phyloP scores from a whole-genome alignment of 148 eudicot genomes.

The Polygonum aviculare region DNA sequence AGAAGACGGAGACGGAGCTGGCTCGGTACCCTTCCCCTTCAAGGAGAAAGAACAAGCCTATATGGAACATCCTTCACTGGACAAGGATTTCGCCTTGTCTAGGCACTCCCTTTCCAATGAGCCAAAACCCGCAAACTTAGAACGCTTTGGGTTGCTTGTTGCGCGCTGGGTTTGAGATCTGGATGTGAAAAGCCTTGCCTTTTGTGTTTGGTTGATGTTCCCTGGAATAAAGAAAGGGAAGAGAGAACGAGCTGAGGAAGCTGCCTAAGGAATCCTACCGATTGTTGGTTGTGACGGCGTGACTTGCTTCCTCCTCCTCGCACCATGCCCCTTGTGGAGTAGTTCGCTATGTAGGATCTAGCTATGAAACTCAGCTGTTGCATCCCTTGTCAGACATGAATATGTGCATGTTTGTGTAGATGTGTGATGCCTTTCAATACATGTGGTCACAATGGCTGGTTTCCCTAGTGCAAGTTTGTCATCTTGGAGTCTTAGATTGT shows the following conservation, averaged over 20 bases:
- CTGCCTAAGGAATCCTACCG: neutral
- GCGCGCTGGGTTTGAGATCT: neutral
- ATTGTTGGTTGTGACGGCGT: neutral
- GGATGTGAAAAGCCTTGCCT: neutral
- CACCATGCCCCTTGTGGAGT: neutral
- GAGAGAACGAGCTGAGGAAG: neutral
- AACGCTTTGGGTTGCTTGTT: neutral
- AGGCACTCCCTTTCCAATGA: neutral
- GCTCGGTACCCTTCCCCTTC: constrained; percentile 11
- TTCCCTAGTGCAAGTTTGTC: neutral
- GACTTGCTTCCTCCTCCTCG: neutral
- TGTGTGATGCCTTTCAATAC: neutral
- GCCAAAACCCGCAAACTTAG: neutral
- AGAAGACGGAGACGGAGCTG: constrained; percentile 16
- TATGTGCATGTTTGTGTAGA: constrained; percentile 5
- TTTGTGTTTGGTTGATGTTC: neutral
- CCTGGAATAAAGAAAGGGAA: neutral
- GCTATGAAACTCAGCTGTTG: neutral
- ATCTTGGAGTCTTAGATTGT: neutral
- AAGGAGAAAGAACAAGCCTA: constrained; percentile 17
- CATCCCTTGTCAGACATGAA: neutral
- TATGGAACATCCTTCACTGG: constrained; percentile 30
- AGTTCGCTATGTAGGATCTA: neutral
- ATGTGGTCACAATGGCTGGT: neutral
- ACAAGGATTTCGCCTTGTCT: constrained; percentile 23